Evolutionary conservation across 495 filamentous ascomycete species (phyloP).

Genomic region (Penicillium atrosanguineum): DNA sequence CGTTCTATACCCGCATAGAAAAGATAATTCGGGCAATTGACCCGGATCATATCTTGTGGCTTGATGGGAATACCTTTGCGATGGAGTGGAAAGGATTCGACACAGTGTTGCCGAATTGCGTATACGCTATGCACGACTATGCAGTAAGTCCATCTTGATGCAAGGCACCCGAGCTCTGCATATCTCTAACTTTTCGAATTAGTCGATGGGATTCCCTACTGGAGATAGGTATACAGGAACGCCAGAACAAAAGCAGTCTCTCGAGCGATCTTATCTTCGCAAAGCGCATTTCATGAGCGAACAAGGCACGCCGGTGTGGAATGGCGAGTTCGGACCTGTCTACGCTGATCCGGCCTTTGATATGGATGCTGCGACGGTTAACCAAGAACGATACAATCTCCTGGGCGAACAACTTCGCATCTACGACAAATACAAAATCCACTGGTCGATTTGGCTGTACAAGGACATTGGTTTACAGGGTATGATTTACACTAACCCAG

Average conservation of each 20-base stretch:
- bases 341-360: constrained; percentile 44
- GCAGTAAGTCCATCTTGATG: constrained; percentile 21
- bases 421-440: constrained; percentile 54
- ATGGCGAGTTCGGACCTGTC: constrained; percentile 66
- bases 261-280: constrained; percentile 48
- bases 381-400: constrained; percentile 51
- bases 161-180: not conserved
- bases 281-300: constrained; percentile 60
- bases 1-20: constrained; percentile 57
- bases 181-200: not conserved
- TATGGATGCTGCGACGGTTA: constrained; percentile 41
- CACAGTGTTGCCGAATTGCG: constrained; percentile 50
- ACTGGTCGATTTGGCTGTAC: constrained; percentile 65
- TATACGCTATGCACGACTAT: constrained; percentile 65
- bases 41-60: constrained; percentile 59
- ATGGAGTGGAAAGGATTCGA: constrained; percentile 52
- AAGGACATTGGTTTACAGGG: constrained; percentile 66
- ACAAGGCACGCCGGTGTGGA: constrained; percentile 57
- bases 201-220: constrained; percentile 55
- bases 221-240: constrained; percentile 51
- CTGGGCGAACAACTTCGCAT: constrained; percentile 56
- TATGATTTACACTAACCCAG: constrained; percentile 53
- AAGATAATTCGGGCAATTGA: constrained; percentile 58
- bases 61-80: constrained; percentile 65
- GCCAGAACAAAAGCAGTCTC: constrained; percentile 45